Base-by-base conservation (phyloP, 2,329 filamentous ascomycete genomes). In the Beauveria sp. region DNA sequence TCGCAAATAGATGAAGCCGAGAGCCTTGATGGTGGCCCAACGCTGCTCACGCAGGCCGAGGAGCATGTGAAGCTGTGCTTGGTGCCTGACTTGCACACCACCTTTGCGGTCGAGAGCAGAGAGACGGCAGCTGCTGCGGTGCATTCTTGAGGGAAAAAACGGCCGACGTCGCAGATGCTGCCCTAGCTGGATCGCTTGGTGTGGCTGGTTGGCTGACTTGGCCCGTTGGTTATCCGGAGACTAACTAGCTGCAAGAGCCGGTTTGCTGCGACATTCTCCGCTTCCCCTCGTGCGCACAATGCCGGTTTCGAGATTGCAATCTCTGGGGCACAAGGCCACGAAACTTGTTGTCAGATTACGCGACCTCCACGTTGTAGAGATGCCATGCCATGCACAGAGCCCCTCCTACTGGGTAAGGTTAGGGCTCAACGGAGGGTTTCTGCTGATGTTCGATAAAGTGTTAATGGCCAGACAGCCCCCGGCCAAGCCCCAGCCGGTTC, bases 361-460 rank as follows among this genome's bases (percentile, higher is more conserved):
- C 34, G 34, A 38, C 34, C 34, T 45, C 16, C 28, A 58, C 28
- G 46, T 34, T 22, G 5, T 38, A 6, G 14, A 38, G 34, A 43
- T 43, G n/a, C 16, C 26, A 40, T 34, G 24, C 22, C 45, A 59
- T 43, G 47, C 46, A 12, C 12, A 24, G 14, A 45, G 57, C 42
- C 26, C 55, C 43, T 45, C 24, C 8, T 40, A 50, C 46, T 59
- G 57, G 57, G 57, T 59, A 59, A 59, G 57, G 57, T 59, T 58
- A 51, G 20, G 34, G n/a, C 34, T 30, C 24, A n/a, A 38, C n/a
- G 10, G 2, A 16, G 28, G n/a, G 26, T 52, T 59, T 59, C 34
- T 59, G 57, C 57, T 42, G 47, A 59, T 59, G 57, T 59, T 51
- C 28, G 51, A 38, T 50, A n/a, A 34, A 14, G 40, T 24, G 40